Evolutionary conservation across 352 stramenopile genomes (phyloP), one percentile per base, ranked within the genome.

Genomic region (Plasmopara viticola): DNA sequence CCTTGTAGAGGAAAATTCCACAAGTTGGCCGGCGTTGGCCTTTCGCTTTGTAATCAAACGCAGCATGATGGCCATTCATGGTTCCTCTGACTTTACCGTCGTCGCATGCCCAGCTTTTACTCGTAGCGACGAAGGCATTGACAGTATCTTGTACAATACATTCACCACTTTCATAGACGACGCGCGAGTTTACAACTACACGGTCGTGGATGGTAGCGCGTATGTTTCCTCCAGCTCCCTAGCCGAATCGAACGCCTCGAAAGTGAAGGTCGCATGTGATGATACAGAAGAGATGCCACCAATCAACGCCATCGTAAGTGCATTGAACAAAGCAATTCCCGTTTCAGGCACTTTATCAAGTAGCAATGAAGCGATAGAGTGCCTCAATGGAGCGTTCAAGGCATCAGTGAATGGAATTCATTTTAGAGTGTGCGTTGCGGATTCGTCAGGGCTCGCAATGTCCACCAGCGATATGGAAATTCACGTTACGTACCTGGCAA

Each of bases 21-120:
- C 7, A 4, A 31, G 4, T 42, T 66, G 58, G 58, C 58, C 53
- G 9, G 58, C 58, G n/a, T 42, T 66, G 14, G 34, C 42, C n/a
- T 59, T 78, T 20, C 49, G 59, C n/a, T 64, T 75, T 50, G 60
- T 31, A 2, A 51, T 72, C 53, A 74, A 69, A 45, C 63, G 62
- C 18, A 50, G 18, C 17, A 51, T 58, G 20, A 71, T 72, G 62
- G 18, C 40, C n/a, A 39, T 74, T 12, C 57, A 68, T 20, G 60
- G 63, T 5, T 34, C 61, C 10, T 62, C 56, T 9, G 41, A 70
- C 30, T 68, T 73, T 31, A 51, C 59, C n/a, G 48, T 74, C 3
- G 37, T 73, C 8, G 68, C 58, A 6, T 65, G 46, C 35, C 65
- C 58, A 0, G 39, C 64, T 17, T 20, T 64, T 31, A 53, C 47